These are phyloP conservation scores for Goffeauzyma gilvescens DNA, from an alignment of 768 basidiomycete genomes.

Conservation along the genomic window DNA sequence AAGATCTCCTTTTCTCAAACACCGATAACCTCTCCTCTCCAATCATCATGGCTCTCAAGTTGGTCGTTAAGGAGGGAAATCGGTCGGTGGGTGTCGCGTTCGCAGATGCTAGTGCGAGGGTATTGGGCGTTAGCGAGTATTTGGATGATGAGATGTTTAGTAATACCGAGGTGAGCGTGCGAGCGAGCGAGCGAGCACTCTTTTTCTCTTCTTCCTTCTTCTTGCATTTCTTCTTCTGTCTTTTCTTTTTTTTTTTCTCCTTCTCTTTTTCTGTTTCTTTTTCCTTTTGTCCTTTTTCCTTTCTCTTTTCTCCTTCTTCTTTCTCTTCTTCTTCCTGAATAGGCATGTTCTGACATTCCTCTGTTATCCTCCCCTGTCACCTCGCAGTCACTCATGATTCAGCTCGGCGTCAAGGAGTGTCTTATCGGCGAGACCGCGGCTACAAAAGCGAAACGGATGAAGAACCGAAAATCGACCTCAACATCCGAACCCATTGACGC, in stretches of 20 bases:
- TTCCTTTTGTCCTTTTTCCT: too few species aligned
- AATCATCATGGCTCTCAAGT: conserved; percentile 71
- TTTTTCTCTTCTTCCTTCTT: not conserved
- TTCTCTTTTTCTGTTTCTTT: too few species aligned
- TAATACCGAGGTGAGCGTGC: conserved; percentile 58
- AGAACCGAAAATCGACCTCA: conserved; percentile 4
- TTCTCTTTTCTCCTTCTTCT: too few species aligned
- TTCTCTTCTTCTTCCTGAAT: too few species aligned
- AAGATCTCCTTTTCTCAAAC: conserved; percentile 64
- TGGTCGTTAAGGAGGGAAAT: conserved; percentile 41
- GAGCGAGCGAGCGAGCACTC: not conserved
- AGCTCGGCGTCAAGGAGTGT: conserved; percentile 92
- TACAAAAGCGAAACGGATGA: conserved; percentile 2
- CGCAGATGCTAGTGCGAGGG: conserved; percentile 66
- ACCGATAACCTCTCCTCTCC: conserved; percentile 66
- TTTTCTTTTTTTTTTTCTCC: too few species aligned
- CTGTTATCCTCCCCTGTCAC: too few species aligned
- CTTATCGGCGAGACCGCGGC: conserved; percentile 38
- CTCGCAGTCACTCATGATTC: conserved; percentile 70
- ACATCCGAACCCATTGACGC: too few species aligned
- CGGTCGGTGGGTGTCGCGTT: conserved; percentile 73
- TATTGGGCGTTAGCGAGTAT: conserved; percentile 77
- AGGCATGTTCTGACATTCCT: not conserved
- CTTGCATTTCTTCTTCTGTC: too few species aligned
- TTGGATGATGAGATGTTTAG: conserved; percentile 89